Evolutionary conservation across 441 rosid genomes (phyloP).

Genomic region (Eugenia klotzschiana): DNA sequence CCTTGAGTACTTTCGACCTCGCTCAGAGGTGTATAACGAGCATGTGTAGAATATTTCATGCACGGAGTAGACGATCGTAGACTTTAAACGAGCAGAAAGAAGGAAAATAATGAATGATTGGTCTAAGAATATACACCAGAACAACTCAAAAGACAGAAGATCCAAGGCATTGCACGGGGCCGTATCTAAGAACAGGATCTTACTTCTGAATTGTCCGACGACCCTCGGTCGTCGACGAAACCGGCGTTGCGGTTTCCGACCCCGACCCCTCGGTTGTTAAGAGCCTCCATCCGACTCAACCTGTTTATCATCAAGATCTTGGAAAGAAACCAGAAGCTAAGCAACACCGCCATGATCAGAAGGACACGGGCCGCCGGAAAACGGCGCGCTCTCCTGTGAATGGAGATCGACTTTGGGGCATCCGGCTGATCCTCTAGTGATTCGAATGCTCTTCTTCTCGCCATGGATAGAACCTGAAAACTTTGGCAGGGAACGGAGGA

Average conservation of each 20-base stretch:
- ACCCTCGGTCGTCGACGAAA: not conserved
- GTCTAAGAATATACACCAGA: not conserved
- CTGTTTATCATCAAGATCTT: not conserved
- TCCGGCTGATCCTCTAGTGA: not conserved
- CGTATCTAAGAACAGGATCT: not conserved
- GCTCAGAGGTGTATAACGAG: not conserved
- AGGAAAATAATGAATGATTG: not conserved
- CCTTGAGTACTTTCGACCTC: not conserved
- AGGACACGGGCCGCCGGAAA: not conserved
- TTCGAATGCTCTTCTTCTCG: not conserved
- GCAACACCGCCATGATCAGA: not conserved
- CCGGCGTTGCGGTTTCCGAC: not conserved
- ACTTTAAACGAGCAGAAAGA: not conserved
- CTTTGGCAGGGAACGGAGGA: not conserved
- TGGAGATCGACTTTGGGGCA: not conserved
- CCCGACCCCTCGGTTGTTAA: not conserved
- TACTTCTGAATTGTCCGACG: not conserved
- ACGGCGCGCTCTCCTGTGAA: not conserved
- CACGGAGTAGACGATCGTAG: not conserved
- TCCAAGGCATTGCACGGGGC: not conserved
- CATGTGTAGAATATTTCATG: not conserved
- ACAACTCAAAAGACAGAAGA: not conserved
- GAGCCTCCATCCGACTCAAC: not conserved
- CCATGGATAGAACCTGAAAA: not conserved
- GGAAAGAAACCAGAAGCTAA: not conserved